Evolutionary conservation across 1,284 basidiomycete species (phyloP), one percentile per base, ranked within the genome.

Genomic region (Trametes hirsuta): DNA sequence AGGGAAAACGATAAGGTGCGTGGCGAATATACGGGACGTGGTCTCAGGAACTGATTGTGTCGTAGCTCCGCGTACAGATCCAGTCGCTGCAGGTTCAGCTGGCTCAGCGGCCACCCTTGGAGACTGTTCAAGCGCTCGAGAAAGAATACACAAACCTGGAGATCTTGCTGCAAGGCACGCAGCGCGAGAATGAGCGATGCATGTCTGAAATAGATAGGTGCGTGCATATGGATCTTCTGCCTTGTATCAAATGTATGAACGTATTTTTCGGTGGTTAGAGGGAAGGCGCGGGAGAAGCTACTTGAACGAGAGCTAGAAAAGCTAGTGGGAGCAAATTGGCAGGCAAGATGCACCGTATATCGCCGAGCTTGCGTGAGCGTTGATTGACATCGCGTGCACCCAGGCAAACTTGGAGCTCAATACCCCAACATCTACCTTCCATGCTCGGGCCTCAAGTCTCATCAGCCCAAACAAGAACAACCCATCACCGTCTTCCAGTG

Each of bases 171-270:
- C 83, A 88, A 61, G 90, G 90, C 0, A 91, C 88, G 0, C 89
- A 91, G 64, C 75, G 88, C 53, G 90, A 92, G 75, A 92, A 92
- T 63, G 89, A 91, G 66, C 78, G 87, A 46, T 88, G 85, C 62
- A 91, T 91, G 89, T 77, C 82, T 0, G 88, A 91, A 60, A 76
- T 91, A 2, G 88, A 91, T 61, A 79, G 86, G 88, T 87, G 50
- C 56, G 78, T 64, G 42, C 9, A 22, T 42, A 48, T 21, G n/a
- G 18, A 9, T 21, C 22, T 34, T 46, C n/a, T 21, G 10, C 21
- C n/a, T 4, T 10, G 34, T 12, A 34, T 5, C 11, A 30, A 4
- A 30, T 30, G 35, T 47, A 22, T 35, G 22, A 21, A n/a, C 34
- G 34, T 8, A 22, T 30, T 50, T 4, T 12, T n/a, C 14, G 30